A percentile compares a stretch with the other conserved stretches of the same genome.
These are phyloP conservation scores for Saccharomyces hybrid DNA, from an alignment of 1,139 yeast species.

Conservation along the genomic window DNA sequence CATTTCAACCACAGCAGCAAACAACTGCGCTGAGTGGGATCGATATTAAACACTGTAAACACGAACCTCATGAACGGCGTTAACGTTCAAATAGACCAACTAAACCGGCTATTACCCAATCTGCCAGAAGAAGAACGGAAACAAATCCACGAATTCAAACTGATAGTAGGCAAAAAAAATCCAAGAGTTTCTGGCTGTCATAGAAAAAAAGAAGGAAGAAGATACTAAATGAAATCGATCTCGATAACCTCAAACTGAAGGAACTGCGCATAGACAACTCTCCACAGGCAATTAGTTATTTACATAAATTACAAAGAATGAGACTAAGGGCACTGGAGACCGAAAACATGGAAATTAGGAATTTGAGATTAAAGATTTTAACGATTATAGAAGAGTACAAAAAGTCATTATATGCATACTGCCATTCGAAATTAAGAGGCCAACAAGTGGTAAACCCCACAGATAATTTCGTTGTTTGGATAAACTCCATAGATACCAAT, in stretches of 20 bases:
- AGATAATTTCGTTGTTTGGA: conserved; percentile 19
- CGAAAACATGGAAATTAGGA: conserved; percentile 28
- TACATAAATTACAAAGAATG: conserved; percentile 26
- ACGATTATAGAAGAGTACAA: conserved; percentile 26
- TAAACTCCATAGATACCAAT: conserved; percentile 21
- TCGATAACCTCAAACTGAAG: conserved; percentile 16
- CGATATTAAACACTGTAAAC: background rate
- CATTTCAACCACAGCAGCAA: background rate
- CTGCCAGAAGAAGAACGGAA: conserved; percentile 14
- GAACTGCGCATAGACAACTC: conserved; percentile 13
- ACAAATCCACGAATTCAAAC: conserved; percentile 17
- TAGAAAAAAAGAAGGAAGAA: conserved; percentile 20
- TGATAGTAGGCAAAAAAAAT: conserved; percentile 17
- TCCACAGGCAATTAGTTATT: conserved; percentile 15
- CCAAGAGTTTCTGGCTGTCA: conserved; percentile 15
- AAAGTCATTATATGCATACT: conserved; percentile 19
- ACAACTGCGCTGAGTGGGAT: background rate
- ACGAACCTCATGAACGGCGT: background rate
- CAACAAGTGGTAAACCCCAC: conserved; percentile 21
- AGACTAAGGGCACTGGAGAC: conserved; percentile 29
- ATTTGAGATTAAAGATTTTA: conserved; percentile 19
- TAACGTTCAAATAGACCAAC: background rate
- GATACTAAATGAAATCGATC: conserved; percentile 19
- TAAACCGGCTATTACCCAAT: conserved; percentile 5
- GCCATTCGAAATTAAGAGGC: conserved; percentile 15